These are phyloP conservation scores for Pichia sp. DNA, from an alignment of 1,139 yeast species.

Conservation along the genomic window DNA sequence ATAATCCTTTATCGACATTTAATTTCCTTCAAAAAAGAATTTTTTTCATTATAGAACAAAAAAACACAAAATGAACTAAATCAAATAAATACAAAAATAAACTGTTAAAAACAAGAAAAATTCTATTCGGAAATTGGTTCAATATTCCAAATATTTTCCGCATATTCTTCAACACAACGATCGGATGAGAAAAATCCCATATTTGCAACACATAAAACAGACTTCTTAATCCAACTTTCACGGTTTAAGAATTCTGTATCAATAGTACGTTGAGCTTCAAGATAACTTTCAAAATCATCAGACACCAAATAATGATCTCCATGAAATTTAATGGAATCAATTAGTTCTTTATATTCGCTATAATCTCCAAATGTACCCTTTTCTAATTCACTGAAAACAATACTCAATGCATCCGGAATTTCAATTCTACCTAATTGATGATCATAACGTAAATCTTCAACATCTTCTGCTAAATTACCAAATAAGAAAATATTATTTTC, in stretches of 20 bases:
- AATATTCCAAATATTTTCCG: slow-evolving; percentile 88
- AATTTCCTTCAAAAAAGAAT: too few species aligned
- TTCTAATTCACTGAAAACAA: slow-evolving; percentile 66
- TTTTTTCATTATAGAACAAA: neutral
- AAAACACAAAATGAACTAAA: neutral
- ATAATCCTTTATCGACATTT: too few species aligned
- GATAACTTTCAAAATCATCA: slow-evolving; percentile 83
- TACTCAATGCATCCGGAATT: slow-evolving; percentile 49
- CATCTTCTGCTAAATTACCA: slow-evolving; percentile 86
- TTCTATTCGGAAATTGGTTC: slow-evolving; percentile 54
- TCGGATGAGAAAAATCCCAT: slow-evolving; percentile 93
- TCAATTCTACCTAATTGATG: slow-evolving; percentile 54
- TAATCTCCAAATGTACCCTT: slow-evolving; percentile 67
- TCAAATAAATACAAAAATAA: neutral
- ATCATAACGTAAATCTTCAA: slow-evolving; percentile 74
- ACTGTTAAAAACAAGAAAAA: slow-evolving; percentile 10
- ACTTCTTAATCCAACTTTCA: slow-evolving; percentile 69
- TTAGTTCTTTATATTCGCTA: slow-evolving; percentile 59
- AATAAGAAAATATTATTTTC: slow-evolving; percentile 89
- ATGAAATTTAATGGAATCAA: slow-evolving; percentile 62
- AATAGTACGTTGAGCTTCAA: slow-evolving; percentile 72
- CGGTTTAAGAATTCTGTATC: slow-evolving; percentile 65
- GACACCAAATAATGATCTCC: slow-evolving; percentile 85
- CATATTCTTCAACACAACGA: slow-evolving; percentile 87
- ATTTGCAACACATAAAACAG: slow-evolving; percentile 77